Evolutionary conservation across 352 stramenopile genomes (phyloP).

Genomic region (Elongisporangium undulatum): DNA sequence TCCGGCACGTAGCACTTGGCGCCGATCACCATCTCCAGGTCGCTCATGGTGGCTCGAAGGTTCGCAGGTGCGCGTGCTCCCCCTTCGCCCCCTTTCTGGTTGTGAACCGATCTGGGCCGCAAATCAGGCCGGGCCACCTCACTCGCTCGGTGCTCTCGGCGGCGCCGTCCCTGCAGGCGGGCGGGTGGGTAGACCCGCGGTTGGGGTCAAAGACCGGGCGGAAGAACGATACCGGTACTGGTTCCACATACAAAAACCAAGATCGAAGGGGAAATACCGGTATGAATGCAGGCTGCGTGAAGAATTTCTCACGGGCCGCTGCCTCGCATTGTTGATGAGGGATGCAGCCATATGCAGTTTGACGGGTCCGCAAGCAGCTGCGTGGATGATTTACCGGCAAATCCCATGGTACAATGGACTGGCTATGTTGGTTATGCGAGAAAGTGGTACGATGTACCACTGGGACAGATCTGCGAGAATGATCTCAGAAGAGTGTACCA

Average conservation of each 20-base stretch:
- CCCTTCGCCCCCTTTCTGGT: not conserved
- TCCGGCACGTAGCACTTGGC: constrained; percentile 84
- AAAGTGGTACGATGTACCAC: not conserved
- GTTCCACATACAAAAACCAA: not conserved
- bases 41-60: constrained; percentile 11
- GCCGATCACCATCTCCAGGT: constrained; percentile 59
- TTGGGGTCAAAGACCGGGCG: not conserved
- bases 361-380: constrained; percentile 2
- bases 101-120: not conserved
- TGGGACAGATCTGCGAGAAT: not conserved
- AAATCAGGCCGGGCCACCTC: not conserved
- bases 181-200: not conserved
- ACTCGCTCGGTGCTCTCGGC: not conserved
- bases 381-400: not conserved
- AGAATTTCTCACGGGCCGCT: not conserved
- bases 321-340: not conserved
- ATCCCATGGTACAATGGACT: not conserved
- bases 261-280: constrained; percentile 3
- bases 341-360: constrained; percentile 12
- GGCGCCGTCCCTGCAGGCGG: too few relatives aligned
- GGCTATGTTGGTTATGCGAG: not conserved
- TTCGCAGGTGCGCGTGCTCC: not conserved
- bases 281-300: not conserved
- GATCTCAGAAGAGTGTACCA: not conserved
- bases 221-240: not conserved